These are phyloP conservation scores for Tylopilus balloui DNA, from an alignment of 768 basidiomycete species.

Conservation along the genomic window DNA sequence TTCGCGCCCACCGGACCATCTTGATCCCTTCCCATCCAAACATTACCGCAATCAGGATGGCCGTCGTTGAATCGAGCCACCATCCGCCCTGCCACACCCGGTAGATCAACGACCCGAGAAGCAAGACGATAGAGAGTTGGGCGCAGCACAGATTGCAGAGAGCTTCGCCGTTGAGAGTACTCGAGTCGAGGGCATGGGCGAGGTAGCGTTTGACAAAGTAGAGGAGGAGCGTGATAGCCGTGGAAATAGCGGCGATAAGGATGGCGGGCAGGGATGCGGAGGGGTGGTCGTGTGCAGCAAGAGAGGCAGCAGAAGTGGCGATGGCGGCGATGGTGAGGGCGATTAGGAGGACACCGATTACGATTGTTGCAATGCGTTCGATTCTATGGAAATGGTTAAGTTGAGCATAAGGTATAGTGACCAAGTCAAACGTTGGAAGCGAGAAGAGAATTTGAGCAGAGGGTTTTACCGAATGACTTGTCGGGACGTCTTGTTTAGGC, in stretches of 20 bases:
- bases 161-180: constrained; percentile 42
- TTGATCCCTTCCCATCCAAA: constrained; percentile 45
- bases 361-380: constrained; percentile 35
- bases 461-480: constrained; percentile 13
- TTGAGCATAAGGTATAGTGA: not conserved
- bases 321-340: constrained; percentile 37
- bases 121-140: constrained; percentile 41
- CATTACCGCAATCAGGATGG: constrained; percentile 36
- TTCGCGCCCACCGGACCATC: constrained; percentile 38
- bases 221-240: constrained; percentile 37
- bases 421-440: not conserved
- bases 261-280: constrained; percentile 37
- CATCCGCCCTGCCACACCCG: constrained; percentile 42
- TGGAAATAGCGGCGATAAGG: constrained; percentile 40
- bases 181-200: constrained; percentile 41
- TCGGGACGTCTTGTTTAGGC: not conserved
- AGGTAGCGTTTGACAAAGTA: constrained; percentile 45
- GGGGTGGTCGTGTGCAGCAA: constrained; percentile 36
- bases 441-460: not conserved
- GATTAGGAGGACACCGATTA: constrained; percentile 37
- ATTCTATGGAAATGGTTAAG: constrained; percentile 20
- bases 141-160: constrained; percentile 41
- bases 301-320: constrained; percentile 33
- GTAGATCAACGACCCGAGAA: constrained; percentile 39
- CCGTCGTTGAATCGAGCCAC: constrained; percentile 46